Percentiles rank a stretch among this genome's conserved stretches.
These are phyloP conservation scores for Amphichorda felina DNA, from an alignment of 2,329 filamentous ascomycete genomes.

Conservation along the genomic window DNA sequence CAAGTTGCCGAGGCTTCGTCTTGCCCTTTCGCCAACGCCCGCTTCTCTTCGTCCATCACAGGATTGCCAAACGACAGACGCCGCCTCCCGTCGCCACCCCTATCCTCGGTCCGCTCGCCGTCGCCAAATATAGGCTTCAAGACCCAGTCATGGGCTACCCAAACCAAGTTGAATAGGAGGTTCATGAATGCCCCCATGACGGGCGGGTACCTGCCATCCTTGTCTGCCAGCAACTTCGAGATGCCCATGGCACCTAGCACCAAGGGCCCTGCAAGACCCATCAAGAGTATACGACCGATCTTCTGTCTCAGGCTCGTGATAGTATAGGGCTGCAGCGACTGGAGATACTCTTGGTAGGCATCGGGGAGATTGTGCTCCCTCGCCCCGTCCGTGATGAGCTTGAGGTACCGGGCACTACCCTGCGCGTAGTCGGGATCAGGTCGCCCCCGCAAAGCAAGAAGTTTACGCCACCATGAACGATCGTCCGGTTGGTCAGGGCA, in stretches of 20 bases:
- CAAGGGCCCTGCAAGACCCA: constrained; percentile 42
- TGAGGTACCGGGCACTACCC: constrained; percentile 72
- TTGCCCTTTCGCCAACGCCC: not conserved
- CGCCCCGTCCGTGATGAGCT: constrained; percentile 68
- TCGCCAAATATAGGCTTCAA: constrained; percentile 64
- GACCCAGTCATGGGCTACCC: constrained; percentile 31
- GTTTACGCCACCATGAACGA: constrained; percentile 30
- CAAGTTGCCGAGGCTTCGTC: not conserved
- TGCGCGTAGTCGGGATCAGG: constrained; percentile 65
- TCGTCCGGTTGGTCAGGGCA: constrained; percentile 19
- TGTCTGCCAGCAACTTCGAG: constrained; percentile 41
- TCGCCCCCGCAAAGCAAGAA: constrained; percentile 35
- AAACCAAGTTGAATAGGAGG: constrained; percentile 36
- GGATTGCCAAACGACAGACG: not conserved
- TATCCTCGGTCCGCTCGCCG: constrained; percentile 55
- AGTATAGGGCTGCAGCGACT: constrained; percentile 56
- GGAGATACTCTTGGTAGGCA: constrained; percentile 66
- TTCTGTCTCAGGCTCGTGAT: constrained; percentile 55
- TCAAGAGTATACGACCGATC: constrained; percentile 53
- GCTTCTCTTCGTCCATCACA: not conserved
- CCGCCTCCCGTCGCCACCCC: constrained; percentile 4
- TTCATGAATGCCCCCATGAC: constrained; percentile 50
- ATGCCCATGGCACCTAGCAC: constrained; percentile 37
- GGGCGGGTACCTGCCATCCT: constrained; percentile 53
- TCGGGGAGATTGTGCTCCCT: constrained; percentile 67